Base-by-base conservation (phyloP, 805 yeast genomes). In the Candida alai region DNA sequence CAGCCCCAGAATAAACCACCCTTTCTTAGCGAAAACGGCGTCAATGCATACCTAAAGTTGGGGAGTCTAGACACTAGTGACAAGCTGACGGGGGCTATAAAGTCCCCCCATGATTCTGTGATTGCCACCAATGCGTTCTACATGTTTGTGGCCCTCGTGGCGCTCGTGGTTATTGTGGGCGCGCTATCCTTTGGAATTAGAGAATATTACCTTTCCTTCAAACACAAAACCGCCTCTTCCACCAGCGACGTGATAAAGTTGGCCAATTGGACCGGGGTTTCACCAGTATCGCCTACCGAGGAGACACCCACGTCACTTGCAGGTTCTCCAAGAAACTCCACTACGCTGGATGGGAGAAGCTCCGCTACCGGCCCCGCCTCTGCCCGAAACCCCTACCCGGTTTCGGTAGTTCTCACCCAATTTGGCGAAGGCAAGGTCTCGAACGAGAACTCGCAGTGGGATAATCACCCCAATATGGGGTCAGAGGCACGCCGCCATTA, bases 91-190 rank as follows among this genome's bases (percentile, higher is more conserved):
- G n/a, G 18, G 6, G 18, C 11, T 12, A 16, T 28, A n/a, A n/a
- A n/a, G n/a, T n/a, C n/a, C n/a, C n/a, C n/a, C n/a, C n/a, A n/a
- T n/a, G n/a, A n/a, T 5, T 24, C n/a, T 11, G 9, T 17, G 13
- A 7, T 36, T 6, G 32, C 58, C 4, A 47, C 60, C 10, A 56
- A 53, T 32, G 43, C 55, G 3, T 39, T 51, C 3, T 56, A 56
- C 36, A 48, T 55, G 7, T 57, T 54, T 32, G 27, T 55, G 21
- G 32, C 50, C 5, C 34, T 58, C 19, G 43, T 55, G 9, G 44
- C 56, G 20, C 35, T 29, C 6, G 41, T 50, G 7, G 37, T 54
- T 4, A 47, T 55, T 2, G 5, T 45, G 4, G 55, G 57, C 3
- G 49, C 45, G 1, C 28, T 46, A 3, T 23, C 43, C 2, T 59